Evolutionary conservation across 345 rosid species (phyloP), one percentile per base, ranked within the genome.

Genomic region (Rhizophora mangle): DNA sequence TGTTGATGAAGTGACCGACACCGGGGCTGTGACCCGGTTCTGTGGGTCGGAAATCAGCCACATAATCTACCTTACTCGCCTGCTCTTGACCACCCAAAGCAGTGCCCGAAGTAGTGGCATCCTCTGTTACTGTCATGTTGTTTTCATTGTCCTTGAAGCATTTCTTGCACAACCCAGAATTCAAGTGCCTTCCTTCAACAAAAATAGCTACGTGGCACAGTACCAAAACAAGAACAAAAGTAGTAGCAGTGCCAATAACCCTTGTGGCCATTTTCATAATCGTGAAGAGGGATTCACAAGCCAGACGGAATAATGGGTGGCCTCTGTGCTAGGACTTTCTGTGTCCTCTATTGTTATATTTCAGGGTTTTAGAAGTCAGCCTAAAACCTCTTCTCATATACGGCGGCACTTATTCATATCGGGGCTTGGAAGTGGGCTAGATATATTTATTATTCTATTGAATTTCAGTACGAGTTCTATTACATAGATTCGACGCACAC

Each of bases 11-110:
- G 67, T 82, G 82, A 11, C 86, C 86, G 29, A 80, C 80, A 2
- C 86, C 86, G 0, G 86, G 83, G 47, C 86, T 82, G 62, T 82
- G 86, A 10, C 83, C 86, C 1, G 82, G 86, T 51, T 54, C 18
- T 1, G 86, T 82, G 26, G 83, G 81, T 37, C 82, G 78, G 53
- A 79, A 77, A 63, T 77, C 82, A 36, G 73, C 77, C 8, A 71
- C 29, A 54, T 70, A 4, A 11, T 58, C 77, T 51, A 54, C 49
- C 80, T 68, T 70, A 18, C 72, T 70, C 29, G 39, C 69, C 67
- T 36, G 56, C 56, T 53, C 73, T 34, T 76, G 72, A 37, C 61
- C 73, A 49, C 68, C 52, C 60, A 24, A 24, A 11, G 29, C 60
- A 56, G 31, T 24, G 5, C 61, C 39, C 5, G 13, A 19, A 8